These are phyloP conservation scores for Plasmodium malariae DNA, from an alignment of 169 alveolate species.

Conservation along the genomic window DNA sequence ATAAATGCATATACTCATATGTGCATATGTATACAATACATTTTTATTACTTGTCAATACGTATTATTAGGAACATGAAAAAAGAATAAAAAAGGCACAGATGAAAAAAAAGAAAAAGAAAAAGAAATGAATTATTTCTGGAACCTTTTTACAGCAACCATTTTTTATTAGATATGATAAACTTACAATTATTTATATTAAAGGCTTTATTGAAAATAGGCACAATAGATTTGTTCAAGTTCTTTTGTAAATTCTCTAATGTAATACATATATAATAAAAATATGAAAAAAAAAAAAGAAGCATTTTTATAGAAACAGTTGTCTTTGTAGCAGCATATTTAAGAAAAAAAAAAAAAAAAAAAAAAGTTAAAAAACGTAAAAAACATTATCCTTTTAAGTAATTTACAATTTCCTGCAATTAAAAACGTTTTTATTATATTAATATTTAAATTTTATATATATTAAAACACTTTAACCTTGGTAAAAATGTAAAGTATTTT, in stretches of 20 bases:
- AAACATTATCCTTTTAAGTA: not conserved
- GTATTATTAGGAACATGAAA: slow-evolving; percentile 59
- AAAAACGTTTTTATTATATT: not conserved
- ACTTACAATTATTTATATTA: not conserved
- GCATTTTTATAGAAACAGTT: not conserved
- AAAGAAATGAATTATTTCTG: slow-evolving; percentile 16
- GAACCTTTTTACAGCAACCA: not conserved
- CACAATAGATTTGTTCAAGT: not conserved
- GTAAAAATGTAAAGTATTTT: not conserved
- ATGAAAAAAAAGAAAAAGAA: slow-evolving; percentile 58
- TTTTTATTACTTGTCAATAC: not conserved
- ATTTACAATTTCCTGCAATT: slow-evolving; percentile 1
- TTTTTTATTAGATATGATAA: slow-evolving; percentile 19
- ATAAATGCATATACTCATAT: not conserved
- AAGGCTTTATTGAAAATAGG: slow-evolving; percentile 2
- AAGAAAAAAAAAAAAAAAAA: not conserved
- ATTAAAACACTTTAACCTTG: not conserved
- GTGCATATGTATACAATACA: not conserved
- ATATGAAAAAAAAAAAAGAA: not conserved
- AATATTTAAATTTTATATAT: not conserved
- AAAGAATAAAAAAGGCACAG: slow-evolving; percentile 17
- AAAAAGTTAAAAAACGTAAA: not conserved
- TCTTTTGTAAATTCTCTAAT: not conserved
- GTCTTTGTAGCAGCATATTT: not conserved
- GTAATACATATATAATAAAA: not conserved